Percentiles rank a stretch among this genome's conserved stretches.
Conservation (phyloP, 164 flowering plant genomes). For the Cinnamomum chago region DNA sequence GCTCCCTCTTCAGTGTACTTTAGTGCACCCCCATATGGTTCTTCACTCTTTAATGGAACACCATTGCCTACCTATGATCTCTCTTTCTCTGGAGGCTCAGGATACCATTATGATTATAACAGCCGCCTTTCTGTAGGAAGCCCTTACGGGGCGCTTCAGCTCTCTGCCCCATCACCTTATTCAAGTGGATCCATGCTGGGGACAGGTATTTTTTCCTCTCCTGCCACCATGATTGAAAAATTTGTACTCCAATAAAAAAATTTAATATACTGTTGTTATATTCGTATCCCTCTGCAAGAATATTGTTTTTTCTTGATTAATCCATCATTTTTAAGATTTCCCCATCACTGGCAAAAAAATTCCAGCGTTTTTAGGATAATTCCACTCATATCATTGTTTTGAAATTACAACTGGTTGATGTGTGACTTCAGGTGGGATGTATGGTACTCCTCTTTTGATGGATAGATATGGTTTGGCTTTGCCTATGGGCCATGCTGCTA, state of each 20-base stretch:
- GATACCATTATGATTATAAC: constrained; percentile 77
- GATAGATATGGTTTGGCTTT: constrained; percentile 79
- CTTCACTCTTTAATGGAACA: constrained; percentile 68
- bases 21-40: constrained; percentile 72
- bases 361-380: background rate
- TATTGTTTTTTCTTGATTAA: too few relatives aligned
- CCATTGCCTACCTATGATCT: constrained; percentile 73
- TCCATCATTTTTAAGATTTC: background rate
- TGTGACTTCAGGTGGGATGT: constrained; percentile 60
- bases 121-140: constrained; percentile 76
- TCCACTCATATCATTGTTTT: background rate
- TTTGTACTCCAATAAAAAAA: too few relatives aligned
- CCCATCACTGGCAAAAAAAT: background rate
- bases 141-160: constrained; percentile 74
- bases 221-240: background rate
- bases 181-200: constrained; percentile 74
- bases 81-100: constrained; percentile 81
- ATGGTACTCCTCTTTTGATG: constrained; percentile 62
- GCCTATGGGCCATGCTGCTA: constrained; percentile 62
- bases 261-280: too few relatives aligned
- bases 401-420: background rate
- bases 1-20: constrained; percentile 85
- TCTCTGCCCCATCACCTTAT: constrained; percentile 78
- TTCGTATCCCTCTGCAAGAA: too few relatives aligned
- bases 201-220: constrained; percentile 38